Evolutionary conservation across 2,329 filamentous ascomycete species (phyloP).

Genomic region (Fulvia fulva): DNA sequence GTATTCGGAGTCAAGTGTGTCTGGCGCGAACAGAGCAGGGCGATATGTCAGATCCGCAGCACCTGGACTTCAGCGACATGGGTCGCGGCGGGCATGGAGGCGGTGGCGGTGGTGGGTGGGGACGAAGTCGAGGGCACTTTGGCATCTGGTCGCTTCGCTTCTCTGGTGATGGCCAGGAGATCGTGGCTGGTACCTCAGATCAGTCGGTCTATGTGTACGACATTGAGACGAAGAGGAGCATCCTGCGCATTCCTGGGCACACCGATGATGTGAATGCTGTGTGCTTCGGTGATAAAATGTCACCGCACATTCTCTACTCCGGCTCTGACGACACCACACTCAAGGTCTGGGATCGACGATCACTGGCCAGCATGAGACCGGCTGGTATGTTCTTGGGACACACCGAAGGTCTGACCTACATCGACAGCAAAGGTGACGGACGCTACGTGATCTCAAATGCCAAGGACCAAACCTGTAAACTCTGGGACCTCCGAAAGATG

Average conservation of each 20-base stretch:
- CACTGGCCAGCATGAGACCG: slow-evolving; percentile 58
- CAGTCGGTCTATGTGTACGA: slow-evolving; percentile 85
- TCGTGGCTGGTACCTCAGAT: slow-evolving; percentile 82
- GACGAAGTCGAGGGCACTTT: slow-evolving; percentile 29
- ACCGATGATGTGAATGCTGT: slow-evolving; percentile 91
- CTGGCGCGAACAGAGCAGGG: slow-evolving; percentile 82
- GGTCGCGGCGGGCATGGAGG: slow-evolving; percentile 37
- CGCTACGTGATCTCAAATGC: slow-evolving; percentile 90
- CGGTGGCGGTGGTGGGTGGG: slow-evolving; percentile 25
- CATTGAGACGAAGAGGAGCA: slow-evolving; percentile 71
- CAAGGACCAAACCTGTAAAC: slow-evolving; percentile 95
- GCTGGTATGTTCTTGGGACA: slow-evolving; percentile 63
- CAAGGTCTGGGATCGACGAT: slow-evolving; percentile 91
- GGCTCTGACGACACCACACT: slow-evolving; percentile 91
- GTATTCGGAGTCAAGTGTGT: slow-evolving; percentile 78
- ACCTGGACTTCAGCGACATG: slow-evolving; percentile 65
- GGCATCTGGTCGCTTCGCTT: slow-evolving; percentile 83
- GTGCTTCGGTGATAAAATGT: slow-evolving; percentile 83
- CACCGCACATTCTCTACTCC: slow-evolving; percentile 91
- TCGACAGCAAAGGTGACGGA: slow-evolving; percentile 78
- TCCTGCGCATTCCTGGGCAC: slow-evolving; percentile 75
- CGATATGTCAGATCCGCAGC: slow-evolving; percentile 72
- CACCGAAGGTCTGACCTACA: slow-evolving; percentile 62
- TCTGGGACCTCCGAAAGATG: slow-evolving; percentile 93
- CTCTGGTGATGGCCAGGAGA: slow-evolving; percentile 82